Base-by-base conservation (phyloP, 495 filamentous ascomycete species). In the Alectoria sarmentosa region DNA sequence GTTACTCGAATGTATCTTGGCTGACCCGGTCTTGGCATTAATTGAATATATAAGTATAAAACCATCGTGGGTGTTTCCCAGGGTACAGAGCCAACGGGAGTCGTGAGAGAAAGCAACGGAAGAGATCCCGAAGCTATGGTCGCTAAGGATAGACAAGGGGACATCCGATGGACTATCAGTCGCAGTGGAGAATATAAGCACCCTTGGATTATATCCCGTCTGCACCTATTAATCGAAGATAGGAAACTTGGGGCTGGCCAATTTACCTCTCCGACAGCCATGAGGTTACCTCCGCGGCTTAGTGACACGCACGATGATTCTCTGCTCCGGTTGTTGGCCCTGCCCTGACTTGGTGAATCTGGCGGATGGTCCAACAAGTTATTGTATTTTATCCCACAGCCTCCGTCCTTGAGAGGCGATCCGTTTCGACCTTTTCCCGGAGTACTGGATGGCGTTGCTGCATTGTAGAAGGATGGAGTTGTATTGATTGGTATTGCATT, bases 221-320 rank as follows among this genome's bases (percentile, higher is more conserved):
- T 86, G 59, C 55, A 48, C 60, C 59, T 37, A 61, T 76, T 57
- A 71, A 70, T 60, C 69, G 46, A 67, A 46, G n/a, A 30, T n/a
- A 13, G 19, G 21, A 14, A 55, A 61, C 48, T 8, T 14, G 26
- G 30, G 36, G n/a, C n/a, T 42, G 30, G 41, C 36, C 32, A 41
- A 72, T 78, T 69, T 74, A 88, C 86, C 79, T 98, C 94, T 72
- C 94, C 94, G 38, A 97, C 87, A 34, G 95, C 94, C 48, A 98
- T 82, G 72, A 90, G 91, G 65, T 84, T 87, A 54, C 91, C 94
- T 81, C 96, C 90, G 7, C 86, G 88, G 74, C 92, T 97, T 62
- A 98, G 85, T 26, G 89, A 89, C 34, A 98, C 82, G 76, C 91
- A 95, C n/a, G 92, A 96, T 2, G 92, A 90, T n/a, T 93, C 91